Base-by-base conservation (phyloP, 345 rosid species). In the Cochlearia excelsa region DNA sequence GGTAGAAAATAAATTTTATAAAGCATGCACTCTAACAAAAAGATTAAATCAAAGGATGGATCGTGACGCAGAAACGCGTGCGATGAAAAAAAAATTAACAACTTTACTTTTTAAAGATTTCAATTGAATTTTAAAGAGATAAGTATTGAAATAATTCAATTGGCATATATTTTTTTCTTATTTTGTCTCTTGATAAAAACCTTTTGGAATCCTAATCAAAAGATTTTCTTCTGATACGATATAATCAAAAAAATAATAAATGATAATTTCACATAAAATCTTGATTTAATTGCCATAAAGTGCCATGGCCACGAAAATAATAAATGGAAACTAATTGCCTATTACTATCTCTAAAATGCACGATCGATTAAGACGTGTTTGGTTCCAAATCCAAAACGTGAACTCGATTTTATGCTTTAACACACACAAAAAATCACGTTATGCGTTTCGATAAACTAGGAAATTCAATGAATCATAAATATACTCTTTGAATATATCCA, bases 261-360 rank as follows among this genome's bases (percentile, higher is more conserved):
- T 29, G 50, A 62, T 62, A 70, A 56, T 57, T 63, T 70, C 41
- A 64, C 26, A 70, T 26, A 64, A 70, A 64, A 53, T 63, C 60
- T 57, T 64, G 27, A 43, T 62, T 35, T 58, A 58, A 45, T 45
- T 51, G 28, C 50, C 65, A 70, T 63, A 64, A 70, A 51, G 57
- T 46, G 6, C 27, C 23, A 46, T 51, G 23, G 51, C 54, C 61
- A 65, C 57, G 56, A 58, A 58, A 63, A 41, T 45, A 11, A 39
- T 65, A 58, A 58, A 64, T 58, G 51, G 10, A 40, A 45, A 35
- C 51, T 37, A 63, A 57, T 43, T 65, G 50, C 42, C 37, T 26
- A 56, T 56, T 57, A 69, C 58, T 16, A 38, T 39, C 11, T 26
- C 40, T 26, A 45, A n/a, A 52, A 58, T 45, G 74, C 69, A 57